These are phyloP conservation scores for Agrostemma githago DNA, from an alignment of 148 eudicot genomes.

Conservation along the genomic window DNA sequence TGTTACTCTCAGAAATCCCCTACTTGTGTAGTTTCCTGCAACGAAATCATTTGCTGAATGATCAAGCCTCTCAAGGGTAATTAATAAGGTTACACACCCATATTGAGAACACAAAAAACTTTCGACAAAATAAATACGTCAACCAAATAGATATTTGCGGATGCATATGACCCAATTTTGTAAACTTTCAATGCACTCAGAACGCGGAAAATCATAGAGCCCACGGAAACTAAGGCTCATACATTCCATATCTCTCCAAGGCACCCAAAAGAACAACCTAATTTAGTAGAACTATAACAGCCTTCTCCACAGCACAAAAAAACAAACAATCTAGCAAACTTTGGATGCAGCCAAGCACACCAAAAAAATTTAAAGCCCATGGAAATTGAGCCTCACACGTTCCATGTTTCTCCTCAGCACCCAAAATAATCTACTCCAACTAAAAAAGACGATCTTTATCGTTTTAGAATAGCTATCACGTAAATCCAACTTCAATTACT, in stretches of 20 bases:
- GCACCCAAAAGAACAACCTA: neutral
- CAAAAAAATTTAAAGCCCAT: neutral
- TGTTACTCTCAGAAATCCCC: slow-evolving; percentile 74
- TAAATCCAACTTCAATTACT: neutral
- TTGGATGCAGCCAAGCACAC: too few species aligned
- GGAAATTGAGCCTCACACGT: neutral
- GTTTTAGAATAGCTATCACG: neutral
- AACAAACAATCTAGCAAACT: neutral
- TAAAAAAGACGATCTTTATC: neutral
- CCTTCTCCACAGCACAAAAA: neutral
- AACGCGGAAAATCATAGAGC: neutral
- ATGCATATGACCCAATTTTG: neutral
- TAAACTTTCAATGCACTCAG: neutral
- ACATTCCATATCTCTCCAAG: neutral
- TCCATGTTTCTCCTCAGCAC: neutral
- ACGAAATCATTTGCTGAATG: neutral
- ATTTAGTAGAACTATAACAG: too few species aligned
- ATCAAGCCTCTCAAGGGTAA: neutral
- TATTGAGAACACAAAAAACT: neutral
- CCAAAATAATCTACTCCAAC: neutral
- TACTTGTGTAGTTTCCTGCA: slow-evolving; percentile 86
- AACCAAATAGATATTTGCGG: neutral
- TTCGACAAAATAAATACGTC: neutral
- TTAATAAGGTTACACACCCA: neutral
- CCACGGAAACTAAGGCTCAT: neutral